phyloP scores from a whole-genome alignment of 2,329 filamentous ascomycete genomes.

The Fusarium verrucosum region DNA sequence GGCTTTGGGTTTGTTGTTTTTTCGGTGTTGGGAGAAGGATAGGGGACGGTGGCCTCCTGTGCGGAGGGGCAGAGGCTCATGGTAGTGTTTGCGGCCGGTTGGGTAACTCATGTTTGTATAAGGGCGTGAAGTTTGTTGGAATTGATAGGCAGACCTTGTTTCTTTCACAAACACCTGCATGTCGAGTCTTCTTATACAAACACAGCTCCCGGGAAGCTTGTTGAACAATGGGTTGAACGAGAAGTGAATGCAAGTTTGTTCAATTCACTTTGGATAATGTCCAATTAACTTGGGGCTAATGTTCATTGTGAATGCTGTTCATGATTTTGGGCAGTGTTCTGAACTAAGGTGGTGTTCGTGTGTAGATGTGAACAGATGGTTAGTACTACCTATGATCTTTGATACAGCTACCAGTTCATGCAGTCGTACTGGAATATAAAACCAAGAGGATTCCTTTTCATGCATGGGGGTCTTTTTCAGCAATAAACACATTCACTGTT shows the following conservation, averaged over 20 bases:
- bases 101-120: slow-evolving; percentile 4
- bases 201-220: no score
- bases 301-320: neutral
- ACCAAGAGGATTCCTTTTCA: no score
- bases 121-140: no score
- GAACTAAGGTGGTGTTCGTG: neutral
- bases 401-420: neutral
- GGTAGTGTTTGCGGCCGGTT: neutral
- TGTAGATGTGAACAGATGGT: neutral
- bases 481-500: no score
- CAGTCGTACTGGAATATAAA: no score
- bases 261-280: no score
- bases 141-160: no score
- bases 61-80: slow-evolving; percentile 18
- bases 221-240: slow-evolving; percentile 12
- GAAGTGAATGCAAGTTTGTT: neutral
- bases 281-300: neutral
- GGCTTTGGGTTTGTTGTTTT: neutral
- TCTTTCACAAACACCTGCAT: no score
- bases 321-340: neutral
- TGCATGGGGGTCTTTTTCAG: neutral
- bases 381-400: no score
- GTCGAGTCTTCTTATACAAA: no score
- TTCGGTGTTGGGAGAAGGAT: slow-evolving; percentile 4
- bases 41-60: neutral